Evolutionary conservation across 371 early-diverging fungal species (phyloP).

Genomic region (Apophysomyces variabilis): DNA sequence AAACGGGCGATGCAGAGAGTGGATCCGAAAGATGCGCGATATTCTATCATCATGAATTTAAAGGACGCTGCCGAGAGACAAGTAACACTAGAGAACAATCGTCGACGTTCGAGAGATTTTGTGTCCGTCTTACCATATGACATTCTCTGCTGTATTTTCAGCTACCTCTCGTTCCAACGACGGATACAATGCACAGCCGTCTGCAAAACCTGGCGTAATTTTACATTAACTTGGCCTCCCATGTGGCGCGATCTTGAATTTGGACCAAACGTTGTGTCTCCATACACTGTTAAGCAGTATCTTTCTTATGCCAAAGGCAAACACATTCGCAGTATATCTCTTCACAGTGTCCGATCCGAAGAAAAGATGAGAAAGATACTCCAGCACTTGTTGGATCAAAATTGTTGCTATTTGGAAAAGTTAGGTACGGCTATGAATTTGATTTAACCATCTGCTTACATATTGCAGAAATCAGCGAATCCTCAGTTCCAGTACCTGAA

Average conservation of each 20-base stretch:
- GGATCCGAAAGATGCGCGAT: conserved; percentile 25
- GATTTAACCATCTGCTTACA: neutral
- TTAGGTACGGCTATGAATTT: conserved; percentile 27
- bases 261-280: conserved; percentile 16
- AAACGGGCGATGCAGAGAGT: conserved; percentile 27
- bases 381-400: conserved; percentile 28
- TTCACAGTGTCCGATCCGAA: conserved; percentile 14
- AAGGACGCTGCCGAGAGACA: conserved; percentile 13
- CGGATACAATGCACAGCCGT: conserved; percentile 40
- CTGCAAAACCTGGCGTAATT: conserved; percentile 35
- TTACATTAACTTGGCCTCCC: conserved; percentile 34
- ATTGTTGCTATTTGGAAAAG: conserved; percentile 37
- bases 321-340: conserved; percentile 30
- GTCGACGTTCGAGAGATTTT: conserved; percentile 21
- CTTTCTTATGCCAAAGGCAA: conserved; percentile 30
- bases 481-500: conserved; percentile 15
- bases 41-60: conserved; percentile 14
- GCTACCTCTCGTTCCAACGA: conserved; percentile 36
- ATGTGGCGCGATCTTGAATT: conserved; percentile 48
- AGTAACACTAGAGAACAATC: neutral
- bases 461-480: conserved; percentile 26
- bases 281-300: conserved; percentile 24
- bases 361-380: conserved; percentile 19
- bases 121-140: conserved; percentile 40
- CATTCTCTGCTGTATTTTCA: conserved; percentile 36